phyloP scores from a whole-genome alignment of 2,329 filamentous ascomycete species.

The Monascus ruber region DNA sequence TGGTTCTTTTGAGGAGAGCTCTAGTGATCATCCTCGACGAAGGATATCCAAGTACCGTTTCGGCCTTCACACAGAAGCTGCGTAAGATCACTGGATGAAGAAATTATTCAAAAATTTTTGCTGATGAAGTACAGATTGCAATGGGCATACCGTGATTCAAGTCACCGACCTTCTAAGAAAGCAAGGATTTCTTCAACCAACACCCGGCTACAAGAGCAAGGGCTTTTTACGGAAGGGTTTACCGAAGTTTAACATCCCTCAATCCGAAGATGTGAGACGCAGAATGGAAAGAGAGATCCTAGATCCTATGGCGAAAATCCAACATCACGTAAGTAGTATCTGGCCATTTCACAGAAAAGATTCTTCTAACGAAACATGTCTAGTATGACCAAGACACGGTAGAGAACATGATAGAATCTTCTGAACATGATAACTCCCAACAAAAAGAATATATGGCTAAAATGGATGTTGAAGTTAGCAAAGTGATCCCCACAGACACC shows the following conservation, averaged over 20 bases:
- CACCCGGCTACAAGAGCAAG: constrained; percentile 19
- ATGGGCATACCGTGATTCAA: constrained; percentile 16
- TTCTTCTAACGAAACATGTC: too few species aligned
- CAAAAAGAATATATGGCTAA: background rate
- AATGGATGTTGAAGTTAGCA: background rate
- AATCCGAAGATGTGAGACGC: constrained; percentile 7
- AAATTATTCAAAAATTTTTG: too few species aligned
- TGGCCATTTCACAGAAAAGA: too few species aligned
- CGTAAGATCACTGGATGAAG: constrained; percentile 10
- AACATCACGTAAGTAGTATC: constrained; percentile 16
- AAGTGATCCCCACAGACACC: background rate
- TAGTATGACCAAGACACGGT: too few species aligned
- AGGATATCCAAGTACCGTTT: constrained; percentile 16
- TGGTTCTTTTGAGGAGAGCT: constrained; percentile 17
- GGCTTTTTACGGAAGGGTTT: constrained; percentile 18
- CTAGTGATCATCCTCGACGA: constrained; percentile 18
- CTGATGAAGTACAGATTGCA: constrained; percentile 18
- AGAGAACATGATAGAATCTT: too few species aligned
- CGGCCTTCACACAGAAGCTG: constrained; percentile 17
- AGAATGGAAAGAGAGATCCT: constrained; percentile 18
- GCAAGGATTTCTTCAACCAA: constrained; percentile 14
- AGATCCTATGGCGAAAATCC: constrained; percentile 21
- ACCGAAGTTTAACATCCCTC: constrained; percentile 16
- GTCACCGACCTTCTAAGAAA: constrained; percentile 19
- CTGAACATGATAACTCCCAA: background rate